Base-by-base conservation (phyloP, 441 rosid species). In the Pelargonium myrrhifolium region DNA sequence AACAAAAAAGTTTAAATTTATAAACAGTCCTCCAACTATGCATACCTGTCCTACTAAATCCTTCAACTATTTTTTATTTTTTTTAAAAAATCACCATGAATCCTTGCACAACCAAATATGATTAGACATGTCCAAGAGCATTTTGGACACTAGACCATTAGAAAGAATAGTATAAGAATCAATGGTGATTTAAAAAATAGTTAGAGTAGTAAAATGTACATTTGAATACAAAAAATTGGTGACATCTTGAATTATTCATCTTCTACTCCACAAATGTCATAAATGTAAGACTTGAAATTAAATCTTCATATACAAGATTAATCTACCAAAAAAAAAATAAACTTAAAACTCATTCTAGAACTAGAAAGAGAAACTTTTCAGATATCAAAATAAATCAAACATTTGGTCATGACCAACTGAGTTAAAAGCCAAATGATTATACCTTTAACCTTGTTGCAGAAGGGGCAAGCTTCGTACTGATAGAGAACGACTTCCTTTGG, bases 391-490 rank as follows among this genome's bases (percentile, higher is more conserved):
- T 9, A 14, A 12, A 47, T 47, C 53, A 47, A 47, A 18, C 26
- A 56, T 47, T n/a, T 11, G 55, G 17, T 17, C 61, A 56, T 4
- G 24, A 60, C 37, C n/a, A 22, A 60, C 2, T 14, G 1, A 58
- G 62, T 58, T 20, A 24, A 58, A 12, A 4, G 11, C 22, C 7
- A 42, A 26, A 59, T 15, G 53, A 65, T 21, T 14, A 12, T 67
- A 93, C 97, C 93, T 89, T 86, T 89, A 65, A 91, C 88, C 80
- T 94, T 94, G 81, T 94, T 94, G 82, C 97, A 89, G 77, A 94
- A 94, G 72, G 97, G 96, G 76, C 96, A 94, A 64, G 99, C 97
- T 75, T 92, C 96, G 69, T 89, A 94, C 80, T 94, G 99, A 76
- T 94, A 94, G 10, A 91, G 85, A 64, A 87, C 84, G 7, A 91